Percentiles rank a stretch among this genome's conserved stretches.
Conservation (phyloP, 2,329 filamentous ascomycete species). For the Microsporum audouinii region DNA sequence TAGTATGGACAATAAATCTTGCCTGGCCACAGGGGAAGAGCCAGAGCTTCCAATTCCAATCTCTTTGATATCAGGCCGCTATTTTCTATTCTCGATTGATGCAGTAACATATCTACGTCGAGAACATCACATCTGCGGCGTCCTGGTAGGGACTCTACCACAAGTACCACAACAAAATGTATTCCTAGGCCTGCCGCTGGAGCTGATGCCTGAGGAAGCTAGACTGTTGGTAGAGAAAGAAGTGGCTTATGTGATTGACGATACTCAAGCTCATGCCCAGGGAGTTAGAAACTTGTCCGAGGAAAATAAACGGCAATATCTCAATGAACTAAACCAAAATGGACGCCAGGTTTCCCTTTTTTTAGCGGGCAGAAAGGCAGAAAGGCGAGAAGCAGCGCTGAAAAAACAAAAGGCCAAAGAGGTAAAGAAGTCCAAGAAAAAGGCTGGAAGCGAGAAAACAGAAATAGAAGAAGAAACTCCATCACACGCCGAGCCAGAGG, state of each 20-base stretch:
- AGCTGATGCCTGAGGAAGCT: conserved; percentile 85
- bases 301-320: conserved; percentile 50
- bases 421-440: conserved; percentile 14
- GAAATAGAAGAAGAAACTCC: conserved; percentile 4
- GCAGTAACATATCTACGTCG: conserved; percentile 67
- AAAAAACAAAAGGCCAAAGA: conserved; percentile 36
- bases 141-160: conserved; percentile 75
- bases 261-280: conserved; percentile 56
- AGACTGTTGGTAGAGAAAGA: conserved; percentile 65
- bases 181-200: conserved; percentile 76
- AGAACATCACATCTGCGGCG: conserved; percentile 71
- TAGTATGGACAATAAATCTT: neutral
- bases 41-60: conserved; percentile 58
- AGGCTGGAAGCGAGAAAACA: neutral
- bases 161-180: conserved; percentile 92
- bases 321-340: conserved; percentile 45
- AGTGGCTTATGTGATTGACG: conserved; percentile 70
- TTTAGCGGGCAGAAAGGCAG: conserved; percentile 38
- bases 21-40: conserved; percentile 18
- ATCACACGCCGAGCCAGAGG: conserved; percentile 10
- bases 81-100: conserved; percentile 80
- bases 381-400: conserved; percentile 40
- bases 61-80: conserved; percentile 66
- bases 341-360: conserved; percentile 40
- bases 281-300: conserved; percentile 50